A percentile compares a stretch with the other conserved stretches of the same genome.
These are phyloP conservation scores for Clonostachys byssicola DNA, from an alignment of 2,329 filamentous ascomycete species.

Conservation along the genomic window DNA sequence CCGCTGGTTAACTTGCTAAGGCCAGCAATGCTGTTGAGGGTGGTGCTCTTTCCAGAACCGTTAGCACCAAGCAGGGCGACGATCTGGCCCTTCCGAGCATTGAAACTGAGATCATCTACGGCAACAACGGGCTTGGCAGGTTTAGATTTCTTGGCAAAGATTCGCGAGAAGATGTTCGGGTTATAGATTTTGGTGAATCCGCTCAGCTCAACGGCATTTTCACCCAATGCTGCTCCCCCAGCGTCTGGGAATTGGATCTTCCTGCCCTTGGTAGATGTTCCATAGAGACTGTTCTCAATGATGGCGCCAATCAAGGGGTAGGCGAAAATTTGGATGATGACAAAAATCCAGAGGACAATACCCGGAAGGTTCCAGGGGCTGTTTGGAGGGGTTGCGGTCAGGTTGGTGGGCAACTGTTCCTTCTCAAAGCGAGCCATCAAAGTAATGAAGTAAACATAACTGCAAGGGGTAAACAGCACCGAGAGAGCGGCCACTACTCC, in stretches of 20 bases:
- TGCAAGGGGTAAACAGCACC: conserved; percentile 80
- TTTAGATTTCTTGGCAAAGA: conserved; percentile 36
- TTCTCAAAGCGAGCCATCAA: conserved; percentile 75
- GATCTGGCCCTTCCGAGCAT: conserved; percentile 74
- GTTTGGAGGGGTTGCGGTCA: conserved; percentile 57
- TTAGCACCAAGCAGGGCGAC: conserved; percentile 85
- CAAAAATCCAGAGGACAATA: conserved; percentile 73
- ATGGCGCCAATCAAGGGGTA: conserved; percentile 74
- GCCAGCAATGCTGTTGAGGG: conserved; percentile 82
- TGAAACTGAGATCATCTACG: conserved; percentile 69
- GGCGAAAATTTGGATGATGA: conserved; percentile 70
- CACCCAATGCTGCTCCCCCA: neutral
- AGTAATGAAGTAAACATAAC: conserved; percentile 77
- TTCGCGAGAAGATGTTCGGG: conserved; percentile 56
- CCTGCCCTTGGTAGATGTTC: conserved; percentile 63
- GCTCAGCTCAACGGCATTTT: conserved; percentile 54
- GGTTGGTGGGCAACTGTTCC: conserved; percentile 51
- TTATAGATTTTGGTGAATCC: conserved; percentile 75
- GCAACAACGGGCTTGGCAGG: conserved; percentile 65
- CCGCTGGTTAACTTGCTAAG: conserved; percentile 74
- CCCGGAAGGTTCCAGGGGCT: conserved; percentile 68
- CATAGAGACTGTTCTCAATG: conserved; percentile 71
- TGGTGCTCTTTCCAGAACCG: conserved; percentile 86
- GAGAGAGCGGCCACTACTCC: conserved; percentile 65
- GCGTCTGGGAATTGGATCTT: conserved; percentile 30